phyloP scores from a whole-genome alignment of 441 rosid genomes.

The Kokia cookei region DNA sequence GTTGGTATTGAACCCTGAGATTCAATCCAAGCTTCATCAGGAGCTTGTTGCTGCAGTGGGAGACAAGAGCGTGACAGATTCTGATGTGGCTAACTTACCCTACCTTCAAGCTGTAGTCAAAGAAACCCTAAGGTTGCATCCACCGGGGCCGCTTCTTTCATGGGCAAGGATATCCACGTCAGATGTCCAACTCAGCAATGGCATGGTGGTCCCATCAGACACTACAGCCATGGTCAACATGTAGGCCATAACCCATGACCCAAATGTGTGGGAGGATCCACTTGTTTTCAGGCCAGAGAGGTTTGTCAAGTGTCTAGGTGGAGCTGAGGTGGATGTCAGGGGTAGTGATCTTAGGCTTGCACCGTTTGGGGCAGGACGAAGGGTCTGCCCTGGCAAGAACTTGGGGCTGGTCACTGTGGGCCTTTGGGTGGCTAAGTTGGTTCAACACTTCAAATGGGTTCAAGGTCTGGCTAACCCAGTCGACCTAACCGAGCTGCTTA shows the following conservation, averaged over 20 bases:
- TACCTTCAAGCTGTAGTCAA: slow-evolving; percentile 35
- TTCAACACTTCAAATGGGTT: slow-evolving; percentile 32
- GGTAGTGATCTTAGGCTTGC: slow-evolving; percentile 38
- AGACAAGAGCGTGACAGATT: slow-evolving; percentile 12
- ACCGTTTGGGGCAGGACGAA: slow-evolving; percentile 47
- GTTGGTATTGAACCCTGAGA: slow-evolving; percentile 26
- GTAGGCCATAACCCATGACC: slow-evolving; percentile 53
- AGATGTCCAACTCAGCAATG: slow-evolving; percentile 38
- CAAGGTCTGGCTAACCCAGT: slow-evolving; percentile 16
- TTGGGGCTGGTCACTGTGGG: slow-evolving; percentile 29
- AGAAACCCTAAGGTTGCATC: slow-evolving; percentile 39
- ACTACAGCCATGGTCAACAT: slow-evolving; percentile 47
- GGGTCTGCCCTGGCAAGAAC: slow-evolving; percentile 44
- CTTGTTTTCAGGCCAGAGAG: slow-evolving; percentile 29
- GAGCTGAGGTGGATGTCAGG: slow-evolving; percentile 25
- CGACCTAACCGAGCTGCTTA: slow-evolving; percentile 31
- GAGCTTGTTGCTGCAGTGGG: slow-evolving; percentile 15
- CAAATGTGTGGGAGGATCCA: slow-evolving; percentile 29
- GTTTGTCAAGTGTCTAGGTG: slow-evolving; percentile 19
- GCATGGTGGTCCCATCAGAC: slow-evolving; percentile 32
- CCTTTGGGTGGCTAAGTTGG: slow-evolving; percentile 40
- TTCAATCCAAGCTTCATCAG: slow-evolving; percentile 17
- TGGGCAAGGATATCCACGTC: slow-evolving; percentile 40
- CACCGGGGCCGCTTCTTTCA: slow-evolving; percentile 42
- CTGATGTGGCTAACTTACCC: slow-evolving; percentile 22